phyloP scores from a whole-genome alignment of 768 basidiomycete genomes.

The Erythrobasidium yunnanense region DNA sequence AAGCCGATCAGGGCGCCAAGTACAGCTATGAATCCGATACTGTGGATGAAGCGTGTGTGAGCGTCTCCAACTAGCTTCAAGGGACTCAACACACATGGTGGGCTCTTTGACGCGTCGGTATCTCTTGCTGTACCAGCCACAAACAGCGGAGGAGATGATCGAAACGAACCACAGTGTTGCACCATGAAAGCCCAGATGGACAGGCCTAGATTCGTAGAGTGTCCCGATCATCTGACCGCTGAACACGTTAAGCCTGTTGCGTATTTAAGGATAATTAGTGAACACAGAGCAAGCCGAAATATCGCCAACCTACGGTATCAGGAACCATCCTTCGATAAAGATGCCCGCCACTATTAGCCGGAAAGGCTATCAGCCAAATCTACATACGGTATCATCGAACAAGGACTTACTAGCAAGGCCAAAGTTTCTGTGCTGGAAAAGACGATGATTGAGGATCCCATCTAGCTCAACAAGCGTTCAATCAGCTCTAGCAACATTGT shows the following conservation, averaged over 20 bases:
- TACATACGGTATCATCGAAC: too few relatives aligned
- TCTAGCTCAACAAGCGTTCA: too few relatives aligned
- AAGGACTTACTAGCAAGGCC: background rate
- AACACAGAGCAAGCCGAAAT: background rate
- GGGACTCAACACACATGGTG: background rate
- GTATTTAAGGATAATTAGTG: background rate
- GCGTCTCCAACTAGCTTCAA: background rate
- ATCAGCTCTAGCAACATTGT: too few relatives aligned
- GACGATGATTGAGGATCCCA: background rate
- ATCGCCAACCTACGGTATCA: background rate
- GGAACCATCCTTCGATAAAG: background rate
- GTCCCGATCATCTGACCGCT: background rate
- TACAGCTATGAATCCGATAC: background rate
- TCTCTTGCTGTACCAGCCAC: background rate
- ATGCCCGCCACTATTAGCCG: too few relatives aligned
- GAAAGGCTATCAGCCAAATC: too few relatives aligned
- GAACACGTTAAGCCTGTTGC: background rate
- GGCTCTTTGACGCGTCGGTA: slow-evolving; percentile 1
- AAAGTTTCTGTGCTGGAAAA: slow-evolving; percentile 1
- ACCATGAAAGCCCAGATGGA: background rate
- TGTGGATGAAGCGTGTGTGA: background rate
- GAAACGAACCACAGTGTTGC: background rate
- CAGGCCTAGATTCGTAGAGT: background rate
- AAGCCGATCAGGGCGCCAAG: background rate
- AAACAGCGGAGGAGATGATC: background rate